Percentiles rank a stretch among this genome's conserved stretches.
Conservation (phyloP, 306 rosid species). For the Sicyos edulis region DNA sequence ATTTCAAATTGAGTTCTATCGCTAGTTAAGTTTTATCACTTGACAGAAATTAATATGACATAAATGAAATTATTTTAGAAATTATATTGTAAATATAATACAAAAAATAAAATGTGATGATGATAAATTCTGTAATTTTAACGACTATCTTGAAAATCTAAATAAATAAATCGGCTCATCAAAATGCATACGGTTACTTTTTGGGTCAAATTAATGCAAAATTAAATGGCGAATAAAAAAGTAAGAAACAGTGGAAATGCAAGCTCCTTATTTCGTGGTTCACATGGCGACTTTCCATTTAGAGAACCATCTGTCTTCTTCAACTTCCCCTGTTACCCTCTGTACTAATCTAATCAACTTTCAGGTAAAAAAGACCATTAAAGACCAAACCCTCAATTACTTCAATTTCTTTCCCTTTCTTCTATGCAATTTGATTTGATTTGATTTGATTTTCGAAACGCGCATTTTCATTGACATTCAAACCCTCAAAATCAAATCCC, state of each 20-base stretch:
- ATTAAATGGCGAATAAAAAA: not conserved
- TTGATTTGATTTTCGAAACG: not conserved
- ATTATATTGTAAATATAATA: too few species aligned
- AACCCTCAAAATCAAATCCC: not conserved
- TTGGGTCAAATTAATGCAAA: slow-evolving; percentile 11
- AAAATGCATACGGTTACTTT: not conserved
- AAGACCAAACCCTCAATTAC: not conserved
- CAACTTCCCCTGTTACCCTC: slow-evolving; percentile 25
- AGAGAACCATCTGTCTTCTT: slow-evolving; percentile 3
- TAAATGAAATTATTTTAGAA: too few species aligned
- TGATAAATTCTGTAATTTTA: too few species aligned
- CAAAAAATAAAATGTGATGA: too few species aligned
- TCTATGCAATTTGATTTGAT: not conserved
- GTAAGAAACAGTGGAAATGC: slow-evolving; percentile 30
- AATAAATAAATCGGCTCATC: too few species aligned
- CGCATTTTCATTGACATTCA: not conserved
- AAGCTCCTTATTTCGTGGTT: slow-evolving; percentile 40
- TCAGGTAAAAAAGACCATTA: not conserved
- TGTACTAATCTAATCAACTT: slow-evolving; percentile 22
- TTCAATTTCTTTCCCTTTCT: not conserved
- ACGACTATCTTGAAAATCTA: too few species aligned
- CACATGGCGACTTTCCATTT: slow-evolving; percentile 40
- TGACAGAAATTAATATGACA: too few species aligned
- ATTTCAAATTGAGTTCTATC: too few species aligned
- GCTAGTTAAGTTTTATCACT: too few species aligned